phyloP scores from a whole-genome alignment of 73 alveolate species.

The Blepharisma japonicum region DNA sequence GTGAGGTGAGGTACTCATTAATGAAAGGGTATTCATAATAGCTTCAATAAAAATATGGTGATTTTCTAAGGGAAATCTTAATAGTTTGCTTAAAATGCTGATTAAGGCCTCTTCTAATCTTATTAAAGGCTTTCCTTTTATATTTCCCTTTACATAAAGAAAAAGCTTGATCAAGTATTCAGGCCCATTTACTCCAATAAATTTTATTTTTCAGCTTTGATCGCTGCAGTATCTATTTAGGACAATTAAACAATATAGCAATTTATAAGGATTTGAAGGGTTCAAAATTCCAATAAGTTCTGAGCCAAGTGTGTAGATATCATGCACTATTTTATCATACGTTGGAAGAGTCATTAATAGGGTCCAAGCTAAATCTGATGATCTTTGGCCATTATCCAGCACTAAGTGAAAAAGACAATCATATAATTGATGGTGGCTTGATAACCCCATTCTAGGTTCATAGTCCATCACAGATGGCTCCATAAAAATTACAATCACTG shows the following conservation, averaged over 20 bases:
- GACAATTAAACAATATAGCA: slow-evolving; percentile 51
- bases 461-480: neutral
- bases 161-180: neutral
- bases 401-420: neutral
- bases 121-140: too few relatives aligned
- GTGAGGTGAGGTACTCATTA: too few relatives aligned
- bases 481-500: neutral
- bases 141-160: neutral
- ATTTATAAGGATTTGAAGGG: slow-evolving; percentile 43
- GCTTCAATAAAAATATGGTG: too few relatives aligned
- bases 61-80: too few relatives aligned
- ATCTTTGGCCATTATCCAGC: neutral
- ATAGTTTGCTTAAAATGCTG: too few relatives aligned
- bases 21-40: too few relatives aligned
- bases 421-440: neutral
- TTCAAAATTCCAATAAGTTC: slow-evolving; percentile 38
- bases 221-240: neutral
- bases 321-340: slow-evolving; percentile 36
- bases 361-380: slow-evolving; percentile 16
- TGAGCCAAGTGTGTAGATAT: slow-evolving; percentile 32
- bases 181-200: slow-evolving; percentile 26
- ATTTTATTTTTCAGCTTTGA: slow-evolving; percentile 6
- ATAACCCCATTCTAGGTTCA: neutral
- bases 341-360: neutral
- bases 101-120: too few relatives aligned